Evolutionary conservation across 371 early-diverging fungal species (phyloP), one percentile per base, ranked within the genome.

Genomic region (Mucor velutinosus): DNA sequence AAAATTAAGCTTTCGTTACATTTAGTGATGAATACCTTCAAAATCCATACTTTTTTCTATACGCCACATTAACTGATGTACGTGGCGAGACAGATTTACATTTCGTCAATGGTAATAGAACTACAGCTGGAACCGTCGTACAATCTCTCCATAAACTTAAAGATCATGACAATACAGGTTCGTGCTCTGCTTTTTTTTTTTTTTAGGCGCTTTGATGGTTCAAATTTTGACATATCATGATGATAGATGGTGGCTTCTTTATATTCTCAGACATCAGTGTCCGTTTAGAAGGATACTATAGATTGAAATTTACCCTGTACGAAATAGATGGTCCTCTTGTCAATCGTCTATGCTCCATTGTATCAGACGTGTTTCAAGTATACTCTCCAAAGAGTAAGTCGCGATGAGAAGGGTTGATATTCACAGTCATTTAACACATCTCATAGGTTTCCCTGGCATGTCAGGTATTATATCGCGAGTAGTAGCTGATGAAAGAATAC

Each of bases 181-280:
- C 62, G 47, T 58, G 29, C 19, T 17, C n/a, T 55, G 51, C 19
- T 37, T 15, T 58, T 23, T 43, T 15, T 37, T 15, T 58, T 23
- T 43, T 15, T 43, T 7, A 27, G 4, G 5, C 23, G 14, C 12
- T 41, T 14, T 27, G 17, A 43, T 21, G 27, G 15, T 5, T 15
- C 43, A 23, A 29, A 33, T 25, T 19, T 27, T 66, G 8, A 23
- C 55, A 33, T 60, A 29, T n/a, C 17, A 41, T 62, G 10, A 53
- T 30, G 47, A 25, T 58, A 84, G 95, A 95, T 55, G 97, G 95
- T 15, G 97, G 93, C 2, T 97, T 95, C 75, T 97, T 97, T 53
- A 65, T 97, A 37, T 98, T 97, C 78, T 92, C 95, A 11, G 99
- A 98, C 68, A 83, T 98, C 45, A 93, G 93, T 25, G 93, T 96